phyloP scores from a whole-genome alignment of 305 asterid species.

The Withania somnifera region DNA sequence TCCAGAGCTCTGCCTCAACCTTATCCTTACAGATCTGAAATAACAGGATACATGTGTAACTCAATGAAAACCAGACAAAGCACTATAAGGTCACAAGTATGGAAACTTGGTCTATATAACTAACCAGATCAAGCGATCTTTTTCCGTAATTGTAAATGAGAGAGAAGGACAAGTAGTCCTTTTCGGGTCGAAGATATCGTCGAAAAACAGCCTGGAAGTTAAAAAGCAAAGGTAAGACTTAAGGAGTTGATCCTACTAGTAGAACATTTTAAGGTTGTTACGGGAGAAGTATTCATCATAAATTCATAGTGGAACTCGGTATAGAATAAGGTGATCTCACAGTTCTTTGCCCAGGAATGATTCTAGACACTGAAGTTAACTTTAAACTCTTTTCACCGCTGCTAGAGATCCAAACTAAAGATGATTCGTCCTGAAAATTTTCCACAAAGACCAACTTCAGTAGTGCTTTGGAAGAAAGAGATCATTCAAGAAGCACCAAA shows the following conservation, averaged over 20 bases:
- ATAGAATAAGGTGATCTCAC: conserved; percentile 35
- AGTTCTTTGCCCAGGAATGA: conserved; percentile 95
- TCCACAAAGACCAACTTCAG: neutral
- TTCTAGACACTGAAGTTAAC: conserved; percentile 68
- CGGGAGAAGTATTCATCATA: neutral
- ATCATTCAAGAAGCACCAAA: neutral
- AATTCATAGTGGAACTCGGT: conserved; percentile 2
- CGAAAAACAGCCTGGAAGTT: conserved; percentile 80
- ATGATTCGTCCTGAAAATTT: conserved; percentile 53
- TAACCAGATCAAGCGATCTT: conserved; percentile 92
- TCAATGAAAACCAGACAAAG: conserved; percentile 9
- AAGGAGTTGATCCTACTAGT: neutral
- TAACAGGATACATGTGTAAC: conserved; percentile 3
- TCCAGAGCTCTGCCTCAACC: conserved; percentile 96
- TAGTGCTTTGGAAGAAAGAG: neutral
- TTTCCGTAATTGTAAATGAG: conserved; percentile 84
- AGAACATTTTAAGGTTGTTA: neutral
- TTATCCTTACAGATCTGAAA: conserved; percentile 86
- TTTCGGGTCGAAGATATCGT: conserved; percentile 80
- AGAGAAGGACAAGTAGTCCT: conserved; percentile 88
- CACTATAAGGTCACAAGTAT: neutral
- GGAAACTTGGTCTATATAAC: conserved; percentile 19
- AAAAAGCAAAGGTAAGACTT: neutral
- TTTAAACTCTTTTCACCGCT: conserved; percentile 77
- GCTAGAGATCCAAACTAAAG: conserved; percentile 86